Percentiles rank a stretch among this genome's conserved stretches.
These are phyloP conservation scores for Adiantum capillusveneris DNA, from an alignment of 75 land plant genomes.

Conservation along the genomic window DNA sequence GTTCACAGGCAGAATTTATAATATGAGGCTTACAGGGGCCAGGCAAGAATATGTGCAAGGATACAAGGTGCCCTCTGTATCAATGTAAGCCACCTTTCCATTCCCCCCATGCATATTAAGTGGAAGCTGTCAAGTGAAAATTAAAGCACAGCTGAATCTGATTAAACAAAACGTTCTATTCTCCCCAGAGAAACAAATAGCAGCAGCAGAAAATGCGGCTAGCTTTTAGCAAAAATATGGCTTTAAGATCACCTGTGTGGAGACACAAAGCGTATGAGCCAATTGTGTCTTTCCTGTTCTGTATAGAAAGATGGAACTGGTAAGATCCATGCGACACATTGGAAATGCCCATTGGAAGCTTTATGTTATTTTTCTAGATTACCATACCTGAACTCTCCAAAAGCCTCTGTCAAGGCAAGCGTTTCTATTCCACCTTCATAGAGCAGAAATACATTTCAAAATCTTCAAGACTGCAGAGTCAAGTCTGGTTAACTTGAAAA, in stretches of 20 bases:
- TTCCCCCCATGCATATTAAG: slow-evolving; percentile 83
- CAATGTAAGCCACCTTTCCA: slow-evolving; percentile 95
- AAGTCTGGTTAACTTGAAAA: not conserved
- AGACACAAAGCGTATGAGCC: slow-evolving; percentile 92
- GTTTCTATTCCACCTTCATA: slow-evolving; percentile 88
- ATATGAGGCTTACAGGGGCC: too few relatives aligned
- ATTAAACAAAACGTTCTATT: not conserved
- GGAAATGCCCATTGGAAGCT: too few relatives aligned
- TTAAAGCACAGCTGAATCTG: not conserved
- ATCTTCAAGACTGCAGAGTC: too few relatives aligned
- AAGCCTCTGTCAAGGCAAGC: slow-evolving; percentile 84
- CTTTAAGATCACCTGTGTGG: slow-evolving; percentile 61
- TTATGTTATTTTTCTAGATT: too few relatives aligned
- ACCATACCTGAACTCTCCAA: slow-evolving; percentile 84
- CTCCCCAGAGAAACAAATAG: too few relatives aligned
- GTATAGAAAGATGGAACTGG: slow-evolving; percentile 9
- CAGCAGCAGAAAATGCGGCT: too few relatives aligned
- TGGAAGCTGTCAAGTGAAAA: slow-evolving; percentile 63
- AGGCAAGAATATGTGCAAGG: slow-evolving; percentile 6
- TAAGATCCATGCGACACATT: too few relatives aligned
- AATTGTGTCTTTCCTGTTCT: slow-evolving; percentile 98
- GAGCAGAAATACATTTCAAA: not conserved
- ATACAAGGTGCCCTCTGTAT: slow-evolving; percentile 99
- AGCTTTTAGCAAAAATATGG: too few relatives aligned
- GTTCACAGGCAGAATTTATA: too few relatives aligned